Evolutionary conservation across 2,329 filamentous ascomycete species (phyloP), one percentile per base, ranked within the genome.

Genomic region (Beauveria australis): DNA sequence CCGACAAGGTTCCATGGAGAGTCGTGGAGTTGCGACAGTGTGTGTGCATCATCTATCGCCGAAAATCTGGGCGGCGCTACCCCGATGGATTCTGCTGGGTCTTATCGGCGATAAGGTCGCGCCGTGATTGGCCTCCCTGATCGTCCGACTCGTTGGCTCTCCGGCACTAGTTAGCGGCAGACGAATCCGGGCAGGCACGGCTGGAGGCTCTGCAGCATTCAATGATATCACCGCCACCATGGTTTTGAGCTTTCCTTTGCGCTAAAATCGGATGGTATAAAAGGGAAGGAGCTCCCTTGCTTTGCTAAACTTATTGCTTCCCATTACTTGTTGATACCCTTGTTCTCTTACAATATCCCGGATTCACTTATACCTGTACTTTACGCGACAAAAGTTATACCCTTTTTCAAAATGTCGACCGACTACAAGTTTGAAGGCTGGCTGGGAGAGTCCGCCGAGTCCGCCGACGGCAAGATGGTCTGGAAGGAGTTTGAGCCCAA

Each of bases 401-500:
- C 8, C 24, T 10, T 12, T 24, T 52, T 58, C 61, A 72, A 64
- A 64, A 70, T 74, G 64, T 61, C 69, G 5, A 70, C 69, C 46
- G 72, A 76, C 61, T 75, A 76, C 69, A 79, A 76, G 69, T 82
- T 81, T 64, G 70, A 81, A 66, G 79, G 79, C 47, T 82, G 79
- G 79, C 64, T 81, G n/a, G 79, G 78, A 65, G 69, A 74, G 55
- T 70, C 72, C 60, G 65, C 72, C 14, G 71, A 73, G 2, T 68
- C 76, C 22, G 73, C 68, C 62, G 69, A 81, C 5, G 80, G 80
- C 58, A 81, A 82, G 58, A 82, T 83, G 80, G 69, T 75, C 37
- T 83, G 81, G 80, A 74, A 73, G 46, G 72, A 80, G 60, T 87
- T 81, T 60, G 76, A 84, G 71, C 84, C 84, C 43, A 88, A 88